Percentiles rank a stretch among this genome's conserved stretches.
phyloP scores from a whole-genome alignment of 805 yeast species.

The Candida berthetii region DNA sequence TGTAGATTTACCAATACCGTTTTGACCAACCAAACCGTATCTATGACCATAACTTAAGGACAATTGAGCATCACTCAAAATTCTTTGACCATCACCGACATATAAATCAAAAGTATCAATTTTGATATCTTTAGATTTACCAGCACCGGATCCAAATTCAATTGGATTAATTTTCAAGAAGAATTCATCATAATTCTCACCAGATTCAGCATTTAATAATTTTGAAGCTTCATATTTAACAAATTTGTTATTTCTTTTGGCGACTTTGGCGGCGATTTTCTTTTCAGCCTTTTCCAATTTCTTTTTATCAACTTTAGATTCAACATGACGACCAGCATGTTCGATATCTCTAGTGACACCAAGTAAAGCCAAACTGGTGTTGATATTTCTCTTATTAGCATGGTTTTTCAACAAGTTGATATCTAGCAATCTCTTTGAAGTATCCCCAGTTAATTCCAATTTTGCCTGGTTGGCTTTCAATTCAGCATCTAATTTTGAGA shows the following conservation, averaged over 20 bases:
- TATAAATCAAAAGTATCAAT: conserved; percentile 88
- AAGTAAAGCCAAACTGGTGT: conserved; percentile 67
- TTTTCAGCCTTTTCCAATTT: conserved; percentile 96
- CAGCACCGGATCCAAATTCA: conserved; percentile 85
- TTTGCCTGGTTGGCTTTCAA: conserved; percentile 65
- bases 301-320: conserved; percentile 92
- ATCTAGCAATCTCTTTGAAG: conserved; percentile 81
- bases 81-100: conserved; percentile 94
- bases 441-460: conserved; percentile 74
- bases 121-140: conserved; percentile 95
- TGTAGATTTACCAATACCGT: conserved; percentile 99
- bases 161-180: conserved; percentile 93
- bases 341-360: conserved; percentile 84
- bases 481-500: conserved; percentile 44
- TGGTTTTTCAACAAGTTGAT: conserved; percentile 64
- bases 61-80: conserved; percentile 80
- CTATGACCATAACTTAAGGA: conserved; percentile 89
- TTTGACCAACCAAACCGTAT: conserved; percentile 96
- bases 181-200: conserved; percentile 87
- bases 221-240: conserved; percentile 94
- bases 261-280: conserved; percentile 95
- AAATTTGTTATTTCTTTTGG: conserved; percentile 75
- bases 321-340: conserved; percentile 86
- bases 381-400: conserved; percentile 59
- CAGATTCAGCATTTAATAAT: conserved; percentile 55